These are phyloP conservation scores for Fusarium veterinarium DNA, from an alignment of 2,329 filamentous ascomycete genomes.

Conservation along the genomic window DNA sequence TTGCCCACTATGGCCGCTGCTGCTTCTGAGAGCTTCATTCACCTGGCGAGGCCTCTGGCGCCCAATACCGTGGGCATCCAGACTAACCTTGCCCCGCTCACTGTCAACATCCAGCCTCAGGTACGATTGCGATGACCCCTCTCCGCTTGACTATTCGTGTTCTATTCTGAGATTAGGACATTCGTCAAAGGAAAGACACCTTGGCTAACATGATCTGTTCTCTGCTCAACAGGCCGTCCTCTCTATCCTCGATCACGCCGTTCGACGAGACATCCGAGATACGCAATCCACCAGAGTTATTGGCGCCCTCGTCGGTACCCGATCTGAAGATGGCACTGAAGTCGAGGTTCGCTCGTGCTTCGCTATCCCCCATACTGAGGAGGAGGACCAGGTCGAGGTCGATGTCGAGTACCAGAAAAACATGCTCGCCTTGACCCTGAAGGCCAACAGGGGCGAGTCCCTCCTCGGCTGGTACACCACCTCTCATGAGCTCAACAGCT, in stretches of 20 bases:
- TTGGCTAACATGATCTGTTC: conserved; percentile 20
- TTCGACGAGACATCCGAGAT: conserved; percentile 79
- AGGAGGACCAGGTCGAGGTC: conserved; percentile 97
- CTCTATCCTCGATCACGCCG: conserved; percentile 90
- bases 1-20: conserved; percentile 80
- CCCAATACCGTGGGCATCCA: conserved; percentile 82
- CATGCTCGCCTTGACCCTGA: conserved; percentile 95
- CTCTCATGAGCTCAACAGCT: conserved; percentile 95
- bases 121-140: conserved; percentile 62
- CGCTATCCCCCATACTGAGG: conserved; percentile 98
- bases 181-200: not conserved
- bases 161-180: not conserved
- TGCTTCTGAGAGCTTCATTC: conserved; percentile 86
- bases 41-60: conserved; percentile 92
- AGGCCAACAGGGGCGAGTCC: conserved; percentile 92
- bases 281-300: conserved; percentile 96
- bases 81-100: conserved; percentile 89
- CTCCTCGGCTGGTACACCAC: conserved; percentile 99
- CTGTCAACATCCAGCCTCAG: conserved; percentile 95
- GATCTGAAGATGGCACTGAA: conserved; percentile 96
- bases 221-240: conserved; percentile 68
- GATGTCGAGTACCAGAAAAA: conserved; percentile 99
- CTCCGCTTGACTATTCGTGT: conserved; percentile 15
- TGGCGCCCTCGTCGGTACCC: conserved; percentile 90
- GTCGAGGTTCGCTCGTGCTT: conserved; percentile 97